These are phyloP conservation scores for Thalassiosira hispida DNA, from an alignment of 352 stramenopile species.

Conservation along the genomic window DNA sequence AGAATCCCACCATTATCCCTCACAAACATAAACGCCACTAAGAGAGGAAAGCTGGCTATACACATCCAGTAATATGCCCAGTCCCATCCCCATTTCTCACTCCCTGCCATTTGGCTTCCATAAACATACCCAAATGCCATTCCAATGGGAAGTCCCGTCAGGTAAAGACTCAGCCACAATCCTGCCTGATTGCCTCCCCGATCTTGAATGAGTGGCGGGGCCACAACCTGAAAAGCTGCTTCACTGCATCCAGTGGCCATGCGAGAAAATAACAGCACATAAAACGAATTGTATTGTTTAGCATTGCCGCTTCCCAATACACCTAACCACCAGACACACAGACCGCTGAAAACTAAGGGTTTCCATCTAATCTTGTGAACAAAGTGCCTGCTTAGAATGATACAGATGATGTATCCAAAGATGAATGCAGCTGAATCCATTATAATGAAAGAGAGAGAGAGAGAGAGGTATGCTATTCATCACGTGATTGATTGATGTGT, in stretches of 20 bases:
- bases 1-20: conserved; percentile 59
- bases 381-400: conserved; percentile 91
- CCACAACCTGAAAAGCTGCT: conserved; percentile 92
- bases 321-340: conserved; percentile 90
- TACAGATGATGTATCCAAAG: conserved; percentile 90
- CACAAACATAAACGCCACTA: conserved; percentile 48
- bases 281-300: conserved; percentile 87
- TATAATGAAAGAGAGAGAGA: background rate
- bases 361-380: conserved; percentile 90
- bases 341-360: conserved; percentile 89
- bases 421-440: conserved; percentile 89
- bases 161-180: conserved; percentile 91
- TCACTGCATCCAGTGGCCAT: conserved; percentile 90
- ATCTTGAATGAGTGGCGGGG: conserved; percentile 91
- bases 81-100: conserved; percentile 44
- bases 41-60: conserved; percentile 39
- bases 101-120: conserved; percentile 43
- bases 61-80: conserved; percentile 58
- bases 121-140: conserved; percentile 55
- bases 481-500: too few species aligned
- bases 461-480: too few species aligned
- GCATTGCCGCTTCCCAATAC: conserved; percentile 89
- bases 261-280: conserved; percentile 88
- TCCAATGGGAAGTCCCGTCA: conserved; percentile 88
- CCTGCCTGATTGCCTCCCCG: conserved; percentile 85